Evolutionary conservation across 805 yeast genomes (phyloP), one percentile per base, ranked within the genome.

Genomic region (Saturnispora galanensis): DNA sequence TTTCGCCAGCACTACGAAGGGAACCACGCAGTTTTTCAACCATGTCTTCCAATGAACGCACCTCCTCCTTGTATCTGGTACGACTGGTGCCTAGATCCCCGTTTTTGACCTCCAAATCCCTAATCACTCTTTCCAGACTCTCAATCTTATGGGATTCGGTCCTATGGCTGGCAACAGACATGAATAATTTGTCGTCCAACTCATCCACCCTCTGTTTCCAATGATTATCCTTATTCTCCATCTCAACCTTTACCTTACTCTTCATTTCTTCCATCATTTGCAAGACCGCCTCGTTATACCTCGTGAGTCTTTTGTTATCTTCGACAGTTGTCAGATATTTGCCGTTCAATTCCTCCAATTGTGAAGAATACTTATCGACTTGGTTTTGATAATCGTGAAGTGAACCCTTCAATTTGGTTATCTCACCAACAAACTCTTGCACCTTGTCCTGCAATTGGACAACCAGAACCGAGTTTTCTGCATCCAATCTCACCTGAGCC

Each of bases 301-400:
- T 79, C 26, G 73, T 74, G 36, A 83, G 56, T 1, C 82, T 73
- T 53, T 77, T 79, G 54, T 80, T 82, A 56, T 84, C 93, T 58
- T 84, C 86, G 18, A 68, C 63, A 4, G 79, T 60, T 41, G 78
- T 76, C 46, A 80, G 64, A 34, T 74, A 70, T 38, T 77, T 77
- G 38, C 73, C 73, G 47, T 78, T 73, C 44, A 72, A 65, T 11
- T 58, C 58, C 36, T 66, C 69, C 10, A 47, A 15, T 46, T 58
- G 52, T 13, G 50, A 26, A 3, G 52, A 45, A 4, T 44, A 33
- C 5, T 38, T 15, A 17, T 52, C 56, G 44, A 64, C 52, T 10
- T 36, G 37, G 5, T 56, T 52, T 5, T 59, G 52, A 15, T 51
- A 48, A 8, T 47, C 52, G 13, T 49, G 51, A n/a, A 66, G 48